Conservation (phyloP, 139 green algal genomes). For the Spirogloea muscicola region DNA sequence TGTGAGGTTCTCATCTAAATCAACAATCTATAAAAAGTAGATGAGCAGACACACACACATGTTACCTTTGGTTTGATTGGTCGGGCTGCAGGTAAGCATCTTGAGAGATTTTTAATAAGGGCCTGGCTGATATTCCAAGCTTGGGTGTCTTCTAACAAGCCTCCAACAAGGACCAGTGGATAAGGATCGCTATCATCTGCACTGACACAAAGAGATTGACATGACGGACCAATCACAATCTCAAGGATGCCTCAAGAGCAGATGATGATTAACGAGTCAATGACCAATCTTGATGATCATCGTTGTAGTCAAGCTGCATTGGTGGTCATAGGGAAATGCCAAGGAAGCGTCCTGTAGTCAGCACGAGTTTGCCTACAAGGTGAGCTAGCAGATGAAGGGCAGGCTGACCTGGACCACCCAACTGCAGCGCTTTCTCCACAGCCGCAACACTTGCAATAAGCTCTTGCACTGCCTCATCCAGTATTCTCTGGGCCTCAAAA, state of each 20-base stretch:
- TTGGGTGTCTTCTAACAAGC: neutral
- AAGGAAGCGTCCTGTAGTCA: no score
- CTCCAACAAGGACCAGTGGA: slow-evolving; percentile 11
- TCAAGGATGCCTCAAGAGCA: neutral
- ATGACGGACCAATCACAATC: neutral
- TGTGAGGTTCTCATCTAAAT: no score
- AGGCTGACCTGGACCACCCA: neutral
- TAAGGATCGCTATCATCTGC: slow-evolving; percentile 7
- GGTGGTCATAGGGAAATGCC: no score
- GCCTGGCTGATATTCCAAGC: neutral
- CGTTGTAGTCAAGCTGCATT: no score
- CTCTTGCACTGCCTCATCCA: slow-evolving; percentile 12
- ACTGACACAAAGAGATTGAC: neutral
- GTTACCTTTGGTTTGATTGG: neutral
- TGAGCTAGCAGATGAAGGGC: neutral
- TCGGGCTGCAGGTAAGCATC: neutral
- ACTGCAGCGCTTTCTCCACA: neutral
- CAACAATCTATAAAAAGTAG: no score
- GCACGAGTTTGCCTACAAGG: neutral
- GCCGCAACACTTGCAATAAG: neutral
- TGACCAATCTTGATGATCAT: no score
- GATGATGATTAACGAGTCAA: neutral
- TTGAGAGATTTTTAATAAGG: neutral
- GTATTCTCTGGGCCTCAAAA: neutral
- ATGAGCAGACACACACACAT: no score